Evolutionary conservation across 257 asterid genomes (phyloP).

Genomic region (Ophiorrhiza pumila): DNA sequence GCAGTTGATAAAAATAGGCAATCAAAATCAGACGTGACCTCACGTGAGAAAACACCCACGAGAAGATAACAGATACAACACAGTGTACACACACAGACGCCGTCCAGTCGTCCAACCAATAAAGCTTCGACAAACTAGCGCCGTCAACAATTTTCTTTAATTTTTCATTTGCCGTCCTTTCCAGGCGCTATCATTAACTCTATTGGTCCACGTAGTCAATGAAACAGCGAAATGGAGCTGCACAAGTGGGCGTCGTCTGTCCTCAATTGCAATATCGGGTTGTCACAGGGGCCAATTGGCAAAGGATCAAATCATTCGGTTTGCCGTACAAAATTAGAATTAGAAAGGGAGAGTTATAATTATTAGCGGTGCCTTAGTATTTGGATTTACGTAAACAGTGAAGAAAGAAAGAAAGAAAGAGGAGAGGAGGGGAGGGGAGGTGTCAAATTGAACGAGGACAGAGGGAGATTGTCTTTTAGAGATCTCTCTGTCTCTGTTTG

Average conservation of each 20-base stretch:
- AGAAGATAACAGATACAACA: too few species aligned
- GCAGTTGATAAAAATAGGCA: not conserved
- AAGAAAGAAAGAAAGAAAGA: not conserved
- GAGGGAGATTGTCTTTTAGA: conserved; percentile 9
- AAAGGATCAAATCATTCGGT: not conserved
- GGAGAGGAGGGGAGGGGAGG: not conserved
- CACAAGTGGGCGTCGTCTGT: conserved; percentile 4
- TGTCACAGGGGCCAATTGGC: not conserved
- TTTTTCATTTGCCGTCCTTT: not conserved
- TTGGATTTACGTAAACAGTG: not conserved
- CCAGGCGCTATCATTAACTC: conserved; percentile 4
- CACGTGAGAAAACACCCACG: not conserved
- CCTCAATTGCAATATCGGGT: conserved; percentile 9
- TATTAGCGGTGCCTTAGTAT: too few species aligned
- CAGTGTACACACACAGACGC: conserved; percentile 5
- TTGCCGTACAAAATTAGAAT: too few species aligned
- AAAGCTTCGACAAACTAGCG: not conserved
- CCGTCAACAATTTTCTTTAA: conserved; percentile 4
- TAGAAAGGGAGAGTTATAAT: too few species aligned
- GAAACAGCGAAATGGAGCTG: conserved; percentile 7
- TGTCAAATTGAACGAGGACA: conserved; percentile 4
- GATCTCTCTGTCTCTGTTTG: conserved; percentile 26
- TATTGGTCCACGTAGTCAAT: conserved; percentile 13
- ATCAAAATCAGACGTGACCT: not conserved
- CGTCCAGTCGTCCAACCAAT: conserved; percentile 17